These are phyloP conservation scores for Rhododendron griersonianum DNA, from an alignment of 148 eudicot genomes.

Conservation along the genomic window DNA sequence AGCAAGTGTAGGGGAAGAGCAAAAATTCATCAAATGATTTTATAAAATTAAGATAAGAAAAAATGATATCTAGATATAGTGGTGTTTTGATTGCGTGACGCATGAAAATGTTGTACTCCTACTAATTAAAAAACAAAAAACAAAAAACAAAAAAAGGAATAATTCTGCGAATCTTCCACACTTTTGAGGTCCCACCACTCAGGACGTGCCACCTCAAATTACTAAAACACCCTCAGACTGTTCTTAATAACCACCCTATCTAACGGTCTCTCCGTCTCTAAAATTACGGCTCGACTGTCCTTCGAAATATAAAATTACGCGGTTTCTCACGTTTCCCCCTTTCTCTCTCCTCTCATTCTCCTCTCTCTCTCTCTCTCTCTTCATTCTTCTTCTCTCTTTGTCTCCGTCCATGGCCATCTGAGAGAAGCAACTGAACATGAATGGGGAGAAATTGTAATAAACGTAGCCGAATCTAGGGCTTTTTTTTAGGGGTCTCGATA, in stretches of 20 bases:
- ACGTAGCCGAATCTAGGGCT: slow-evolving; percentile 1
- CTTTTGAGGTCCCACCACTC: neutral
- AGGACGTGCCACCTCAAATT: neutral
- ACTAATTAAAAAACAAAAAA: no score
- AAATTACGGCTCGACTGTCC: neutral
- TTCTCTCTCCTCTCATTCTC: slow-evolving; percentile 19
- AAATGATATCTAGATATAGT: no score
- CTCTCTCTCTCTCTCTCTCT: slow-evolving; percentile 5
- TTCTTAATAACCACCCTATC: neutral
- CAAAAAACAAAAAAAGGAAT: no score
- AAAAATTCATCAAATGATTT: no score
- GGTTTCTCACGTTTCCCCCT: slow-evolving; percentile 23
- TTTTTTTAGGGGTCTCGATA: neutral
- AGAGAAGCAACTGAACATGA: slow-evolving; percentile 17
- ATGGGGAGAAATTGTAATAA: neutral
- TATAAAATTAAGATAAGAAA: no score
- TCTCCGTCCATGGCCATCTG: slow-evolving; percentile 51
- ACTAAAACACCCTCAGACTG: neutral
- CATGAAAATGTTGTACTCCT: neutral
- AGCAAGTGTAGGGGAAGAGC: no score
- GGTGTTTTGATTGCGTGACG: neutral
- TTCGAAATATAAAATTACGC: slow-evolving; percentile 45
- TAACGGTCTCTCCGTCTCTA: neutral
- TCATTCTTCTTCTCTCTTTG: slow-evolving; percentile 7
- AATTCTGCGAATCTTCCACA: neutral